phyloP scores from a whole-genome alignment of 75 land plant genomes.

The Cryptomeria japonica region DNA sequence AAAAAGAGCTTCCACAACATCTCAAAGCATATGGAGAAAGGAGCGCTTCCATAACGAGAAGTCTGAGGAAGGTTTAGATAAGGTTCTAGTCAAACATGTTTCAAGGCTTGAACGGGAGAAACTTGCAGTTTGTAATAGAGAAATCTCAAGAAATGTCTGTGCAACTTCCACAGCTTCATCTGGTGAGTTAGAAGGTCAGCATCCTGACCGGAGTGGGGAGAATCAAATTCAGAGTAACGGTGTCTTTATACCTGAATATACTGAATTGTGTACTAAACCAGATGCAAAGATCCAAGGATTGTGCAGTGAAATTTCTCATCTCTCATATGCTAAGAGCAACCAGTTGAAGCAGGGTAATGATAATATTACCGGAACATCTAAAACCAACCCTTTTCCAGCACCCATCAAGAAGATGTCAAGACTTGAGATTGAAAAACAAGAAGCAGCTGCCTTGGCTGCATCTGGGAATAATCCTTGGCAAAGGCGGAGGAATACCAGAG shows the following conservation, averaged over 20 bases:
- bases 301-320: background rate
- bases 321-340: background rate
- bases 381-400: background rate
- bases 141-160: background rate
- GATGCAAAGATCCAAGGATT: slow-evolving; percentile 1
- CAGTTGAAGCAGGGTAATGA: background rate
- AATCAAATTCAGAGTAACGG: background rate
- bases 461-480: slow-evolving; percentile 9
- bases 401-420: slow-evolving; percentile 23
- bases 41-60: slow-evolving; percentile 9
- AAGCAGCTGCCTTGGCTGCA: slow-evolving; percentile 10
- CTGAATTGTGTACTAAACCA: background rate
- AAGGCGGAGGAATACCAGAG: slow-evolving; percentile 41
- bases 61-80: slow-evolving; percentile 21
- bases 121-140: slow-evolving; percentile 15
- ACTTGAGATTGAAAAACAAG: slow-evolving; percentile 33
- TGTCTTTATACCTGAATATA: slow-evolving; percentile 7
- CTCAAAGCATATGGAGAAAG: background rate
- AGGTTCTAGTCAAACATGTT: slow-evolving; percentile 55
- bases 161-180: background rate
- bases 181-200: background rate
- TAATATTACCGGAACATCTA: background rate
- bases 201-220: background rate
- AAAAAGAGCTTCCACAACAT: slow-evolving; percentile 1
- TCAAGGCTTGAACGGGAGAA: slow-evolving; percentile 70